Evolutionary conservation across 441 rosid genomes (phyloP), one percentile per base, ranked within the genome.

Genomic region (Bocquillonia castaneifolia): DNA sequence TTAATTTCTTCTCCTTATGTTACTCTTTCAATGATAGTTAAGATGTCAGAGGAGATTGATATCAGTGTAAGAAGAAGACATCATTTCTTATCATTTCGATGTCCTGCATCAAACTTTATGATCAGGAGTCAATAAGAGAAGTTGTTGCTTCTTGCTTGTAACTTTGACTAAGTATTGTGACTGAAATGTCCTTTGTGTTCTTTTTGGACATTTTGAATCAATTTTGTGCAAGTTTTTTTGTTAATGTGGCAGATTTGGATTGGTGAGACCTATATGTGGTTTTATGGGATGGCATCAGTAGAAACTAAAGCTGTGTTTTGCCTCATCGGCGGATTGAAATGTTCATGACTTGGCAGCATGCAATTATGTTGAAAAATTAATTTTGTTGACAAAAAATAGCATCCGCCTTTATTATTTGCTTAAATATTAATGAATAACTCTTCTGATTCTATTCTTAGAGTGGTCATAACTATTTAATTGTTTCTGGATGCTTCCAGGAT

Each of bases 401-500:
- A 23, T 45, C 34, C 47, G 32, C 47, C 37, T 34, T 47, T 29
- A 0, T 17, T 14, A 12, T 54, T 15, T 58, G 17, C 69, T 48
- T 26, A 6, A 32, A 51, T 28, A 26, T 44, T 28, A 14, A 50
- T 36, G 23, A 26, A 36, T n/a, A 40, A 0, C 2, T n/a, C 28
- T 26, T 72, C 5, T 59, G 26, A 29, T 20, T 52, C 2, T 59
- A 14, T 25, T 22, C 37, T 54, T 25, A 14, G 26, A 52, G 29
- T 67, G 57, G 18, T 66, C 52, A 26, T 8, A 37, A 62, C 22
- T 53, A 22, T 59, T 66, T 12, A 5, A 29, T 58, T 57, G 50
- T 18, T 23, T 77, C 75, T 64, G 44, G 39, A 26, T 74, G 80
- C 47, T 64, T 81, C 73, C 67, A 93, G 97, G 82, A 80, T 32